Base-by-base conservation (phyloP, 1,284 basidiomycete species). In the Inonotus obliquus region DNA sequence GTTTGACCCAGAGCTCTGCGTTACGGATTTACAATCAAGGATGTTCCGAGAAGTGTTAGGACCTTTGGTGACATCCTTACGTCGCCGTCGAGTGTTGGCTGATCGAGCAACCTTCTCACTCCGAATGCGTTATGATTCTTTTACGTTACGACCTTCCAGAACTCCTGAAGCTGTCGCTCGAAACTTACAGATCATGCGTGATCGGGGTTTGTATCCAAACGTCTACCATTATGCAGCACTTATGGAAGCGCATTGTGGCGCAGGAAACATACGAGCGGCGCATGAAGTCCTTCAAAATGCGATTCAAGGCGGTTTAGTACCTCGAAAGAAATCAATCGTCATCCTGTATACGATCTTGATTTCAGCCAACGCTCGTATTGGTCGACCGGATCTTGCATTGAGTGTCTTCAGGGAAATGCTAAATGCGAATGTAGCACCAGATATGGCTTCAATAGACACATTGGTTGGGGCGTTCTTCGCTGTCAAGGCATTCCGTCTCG, bases 261-360 rank as follows among this genome's bases (percentile, higher is more conserved):
- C 71, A 1, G 87, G 86, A 21, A 77, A 90, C 68, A 73, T 87
- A 63, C 67, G 72, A 9, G 75, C 74, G 19, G 86, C 87, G 23
- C 70, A 76, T 62, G 75, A 76, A 53, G 72, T 84, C 53, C 77
- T 92, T 75, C 72, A 71, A 59, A 71, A 79, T 17, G 84, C 85
- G 32, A 68, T 71, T 48, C 70, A 73, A 47, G 74, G 77, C 4
- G 84, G 84, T 17, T 70, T 86, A 21, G 41, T 48, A 17, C n/a
- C 59, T 21, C 38, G 11, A 17, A 38, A 38, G 55, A 72, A 73
- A 41, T 80, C 83, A 17, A 83, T 84, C 66, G 79, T 82, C 19
- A 79, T 85, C 55, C 82, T 89, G 80, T 88, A 84, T 75, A 92
- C 89, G 21, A 84, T 87, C 64, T 77, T 92, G 65, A 84, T 92